These are phyloP conservation scores for Wickerhamiella sergipiensis DNA, from an alignment of 805 yeast species.

Conservation along the genomic window DNA sequence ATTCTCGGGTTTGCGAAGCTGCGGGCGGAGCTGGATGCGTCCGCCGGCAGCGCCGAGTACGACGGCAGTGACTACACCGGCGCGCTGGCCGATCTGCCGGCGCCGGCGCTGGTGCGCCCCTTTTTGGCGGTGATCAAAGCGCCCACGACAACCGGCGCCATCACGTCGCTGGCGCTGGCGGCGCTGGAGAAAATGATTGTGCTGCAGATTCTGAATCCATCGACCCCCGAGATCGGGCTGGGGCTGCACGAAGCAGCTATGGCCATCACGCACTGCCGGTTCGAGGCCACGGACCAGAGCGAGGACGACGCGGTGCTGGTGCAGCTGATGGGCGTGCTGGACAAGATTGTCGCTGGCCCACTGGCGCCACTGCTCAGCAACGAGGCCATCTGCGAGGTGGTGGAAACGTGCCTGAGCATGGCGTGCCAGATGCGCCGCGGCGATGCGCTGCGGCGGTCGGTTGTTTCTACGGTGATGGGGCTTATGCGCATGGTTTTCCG, in stretches of 20 bases:
- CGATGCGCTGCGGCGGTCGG: conserved; percentile 77
- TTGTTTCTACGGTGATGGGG: conserved; percentile 31
- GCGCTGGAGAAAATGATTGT: conserved; percentile 62
- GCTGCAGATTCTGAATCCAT: conserved; percentile 47
- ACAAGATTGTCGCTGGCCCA: conserved; percentile 48
- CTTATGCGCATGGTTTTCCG: conserved; percentile 11
- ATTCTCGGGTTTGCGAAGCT: conserved; percentile 69
- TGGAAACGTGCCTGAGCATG: conserved; percentile 80
- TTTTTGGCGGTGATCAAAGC: conserved; percentile 73
- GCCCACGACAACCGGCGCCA: conserved; percentile 70
- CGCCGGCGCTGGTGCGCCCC: conserved; percentile 69
- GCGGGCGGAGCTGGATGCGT: conserved; percentile 48
- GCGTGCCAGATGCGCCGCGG: conserved; percentile 88
- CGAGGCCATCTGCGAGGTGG: conserved; percentile 72
- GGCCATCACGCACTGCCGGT: conserved; percentile 83
- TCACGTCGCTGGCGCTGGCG: conserved; percentile 68
- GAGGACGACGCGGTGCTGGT: conserved; percentile 84
- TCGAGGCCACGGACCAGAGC: conserved; percentile 86
- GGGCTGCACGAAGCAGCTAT: conserved; percentile 53
- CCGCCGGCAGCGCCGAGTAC: conserved; percentile 28
- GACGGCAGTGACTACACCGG: not conserved
- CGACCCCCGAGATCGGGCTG: conserved; percentile 41
- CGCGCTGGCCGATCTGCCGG: conserved; percentile 34
- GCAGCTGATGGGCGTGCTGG: conserved; percentile 66
- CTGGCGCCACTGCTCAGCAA: conserved; percentile 59